Conservation (phyloP, 805 yeast genomes). For the Zygosaccharomyces gambellarensis region DNA sequence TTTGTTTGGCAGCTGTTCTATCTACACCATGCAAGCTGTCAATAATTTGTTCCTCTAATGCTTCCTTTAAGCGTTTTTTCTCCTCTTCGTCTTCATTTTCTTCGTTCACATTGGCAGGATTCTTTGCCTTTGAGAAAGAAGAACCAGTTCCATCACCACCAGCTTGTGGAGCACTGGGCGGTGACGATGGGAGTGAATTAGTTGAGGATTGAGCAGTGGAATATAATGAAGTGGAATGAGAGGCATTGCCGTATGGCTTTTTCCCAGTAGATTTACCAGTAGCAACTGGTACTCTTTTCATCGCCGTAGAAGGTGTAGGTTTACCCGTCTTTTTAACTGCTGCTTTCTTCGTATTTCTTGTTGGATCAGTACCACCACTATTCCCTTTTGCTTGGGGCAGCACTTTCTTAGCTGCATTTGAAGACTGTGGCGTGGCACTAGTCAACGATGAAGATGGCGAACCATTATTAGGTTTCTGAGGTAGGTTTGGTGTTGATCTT, state of each 20-base stretch:
- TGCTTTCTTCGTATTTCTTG: slow-evolving; percentile 2
- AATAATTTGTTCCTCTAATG: slow-evolving; percentile 30
- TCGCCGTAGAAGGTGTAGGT: slow-evolving; percentile 1
- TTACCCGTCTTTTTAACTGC: neutral
- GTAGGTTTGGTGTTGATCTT: slow-evolving; percentile 20
- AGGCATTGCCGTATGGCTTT: slow-evolving; percentile 2
- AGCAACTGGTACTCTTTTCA: slow-evolving; percentile 1
- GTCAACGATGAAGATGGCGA: slow-evolving; percentile 3
- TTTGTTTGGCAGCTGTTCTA: slow-evolving; percentile 70
- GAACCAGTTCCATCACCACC: neutral
- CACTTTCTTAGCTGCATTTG: slow-evolving; percentile 11
- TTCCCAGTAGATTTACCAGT: neutral
- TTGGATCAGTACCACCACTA: neutral
- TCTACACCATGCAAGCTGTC: slow-evolving; percentile 61
- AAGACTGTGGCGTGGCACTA: slow-evolving; percentile 6
- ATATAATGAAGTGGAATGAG: slow-evolving; percentile 1
- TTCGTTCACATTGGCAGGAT: neutral
- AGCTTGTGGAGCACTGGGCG: neutral
- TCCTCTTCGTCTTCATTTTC: slow-evolving; percentile 5
- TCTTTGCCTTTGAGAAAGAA: neutral
- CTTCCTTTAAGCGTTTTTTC: slow-evolving; percentile 12
- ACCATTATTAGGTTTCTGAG: slow-evolving; percentile 4
- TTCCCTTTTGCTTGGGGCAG: neutral
- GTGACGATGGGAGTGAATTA: slow-evolving; percentile 5
- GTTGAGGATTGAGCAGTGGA: slow-evolving; percentile 9